A percentile compares a stretch with the other conserved stretches of the same genome.
Conservation (phyloP, 2,329 filamentous ascomycete genomes). For the Colletotrichum gigasporum region DNA sequence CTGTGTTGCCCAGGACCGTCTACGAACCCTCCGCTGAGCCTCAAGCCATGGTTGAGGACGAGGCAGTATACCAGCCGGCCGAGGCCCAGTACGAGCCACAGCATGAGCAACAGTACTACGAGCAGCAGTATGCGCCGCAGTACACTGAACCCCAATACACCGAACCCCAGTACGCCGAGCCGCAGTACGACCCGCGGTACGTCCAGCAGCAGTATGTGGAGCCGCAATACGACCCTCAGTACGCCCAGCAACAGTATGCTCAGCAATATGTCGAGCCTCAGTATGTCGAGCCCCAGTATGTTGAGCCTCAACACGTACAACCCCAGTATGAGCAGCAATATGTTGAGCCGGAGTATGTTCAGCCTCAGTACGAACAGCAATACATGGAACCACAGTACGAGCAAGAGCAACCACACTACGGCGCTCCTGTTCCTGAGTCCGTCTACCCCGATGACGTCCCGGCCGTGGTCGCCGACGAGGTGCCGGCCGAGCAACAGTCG, state of each 20-base stretch:
- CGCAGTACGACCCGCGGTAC: background rate
- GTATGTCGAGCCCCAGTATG: too few relatives aligned
- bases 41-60: too few relatives aligned
- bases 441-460: too few relatives aligned
- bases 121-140: too few relatives aligned
- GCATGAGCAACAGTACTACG: background rate
- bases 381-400: too few relatives aligned
- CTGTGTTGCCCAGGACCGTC: background rate
- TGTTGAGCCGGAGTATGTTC: background rate
- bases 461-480: too few relatives aligned
- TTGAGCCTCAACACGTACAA: constrained; percentile 19
- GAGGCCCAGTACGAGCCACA: background rate
- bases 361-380: constrained; percentile 28
- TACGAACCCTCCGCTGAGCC: background rate
- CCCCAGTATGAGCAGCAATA: constrained; percentile 30
- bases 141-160: too few relatives aligned
- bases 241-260: constrained; percentile 34
- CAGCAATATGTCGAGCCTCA: too few relatives aligned
- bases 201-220: constrained; percentile 27
- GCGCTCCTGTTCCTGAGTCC: too few relatives aligned
- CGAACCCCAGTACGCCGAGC: too few relatives aligned
- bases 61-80: too few relatives aligned
- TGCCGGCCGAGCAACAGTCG: background rate
- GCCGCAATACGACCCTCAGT: background rate
- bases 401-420: constrained; percentile 29